phyloP scores from a whole-genome alignment of 129 eudicot species.

The Saposhnikovia divaricata region DNA sequence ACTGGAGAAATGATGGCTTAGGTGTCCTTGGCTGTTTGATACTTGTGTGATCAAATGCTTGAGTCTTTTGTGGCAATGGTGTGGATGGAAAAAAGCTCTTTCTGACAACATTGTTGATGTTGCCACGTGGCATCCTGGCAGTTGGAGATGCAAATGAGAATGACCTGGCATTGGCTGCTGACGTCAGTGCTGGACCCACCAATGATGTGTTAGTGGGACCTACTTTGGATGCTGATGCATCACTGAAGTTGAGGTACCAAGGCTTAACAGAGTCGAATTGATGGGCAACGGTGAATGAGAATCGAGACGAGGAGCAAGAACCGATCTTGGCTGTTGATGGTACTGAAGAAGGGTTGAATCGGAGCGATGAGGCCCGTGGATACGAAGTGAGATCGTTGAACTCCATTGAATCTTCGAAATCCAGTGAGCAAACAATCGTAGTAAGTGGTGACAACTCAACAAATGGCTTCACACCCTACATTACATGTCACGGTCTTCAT shows the following conservation, averaged over 20 bases:
- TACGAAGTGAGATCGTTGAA: slow-evolving; percentile 55
- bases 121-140: slow-evolving; percentile 57
- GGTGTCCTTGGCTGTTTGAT: slow-evolving; percentile 76
- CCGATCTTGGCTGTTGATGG: slow-evolving; percentile 51
- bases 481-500: neutral
- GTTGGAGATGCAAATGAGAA: slow-evolving; percentile 58
- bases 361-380: slow-evolving; percentile 70
- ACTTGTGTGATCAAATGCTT: slow-evolving; percentile 47
- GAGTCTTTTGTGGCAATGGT: slow-evolving; percentile 76
- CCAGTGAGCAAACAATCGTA: slow-evolving; percentile 59
- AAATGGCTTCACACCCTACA: slow-evolving; percentile 83
- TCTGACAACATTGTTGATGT: slow-evolving; percentile 19
- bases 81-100: slow-evolving; percentile 76
- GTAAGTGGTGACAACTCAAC: slow-evolving; percentile 61
- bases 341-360: slow-evolving; percentile 62
- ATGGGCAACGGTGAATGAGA: slow-evolving; percentile 78
- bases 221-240: slow-evolving; percentile 59
- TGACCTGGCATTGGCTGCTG: slow-evolving; percentile 66
- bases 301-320: slow-evolving; percentile 71
- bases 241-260: slow-evolving; percentile 70
- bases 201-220: slow-evolving; percentile 41
- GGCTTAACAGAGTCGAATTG: slow-evolving; percentile 80
- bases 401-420: slow-evolving; percentile 64
- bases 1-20: slow-evolving; percentile 74
- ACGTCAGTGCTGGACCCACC: slow-evolving; percentile 62